A percentile compares a stretch with the other conserved stretches of the same genome.
phyloP scores from a whole-genome alignment of 2,329 filamentous ascomycete species.

The Chaetothyriales sp. region DNA sequence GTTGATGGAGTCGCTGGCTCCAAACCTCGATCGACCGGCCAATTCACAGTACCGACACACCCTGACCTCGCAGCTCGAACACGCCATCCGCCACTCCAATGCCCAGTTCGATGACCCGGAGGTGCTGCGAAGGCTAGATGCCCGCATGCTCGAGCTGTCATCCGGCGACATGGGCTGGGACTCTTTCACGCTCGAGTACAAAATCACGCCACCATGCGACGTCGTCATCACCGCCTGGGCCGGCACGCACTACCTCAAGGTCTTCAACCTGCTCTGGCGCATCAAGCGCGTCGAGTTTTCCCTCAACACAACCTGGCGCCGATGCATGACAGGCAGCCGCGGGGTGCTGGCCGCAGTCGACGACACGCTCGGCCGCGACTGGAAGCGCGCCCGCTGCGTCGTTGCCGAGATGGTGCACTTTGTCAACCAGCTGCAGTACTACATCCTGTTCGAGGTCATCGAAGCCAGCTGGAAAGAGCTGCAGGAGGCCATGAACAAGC shows the following conservation, averaged over 20 bases:
- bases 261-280: constrained; percentile 98
- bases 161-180: constrained; percentile 98
- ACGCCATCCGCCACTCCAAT: constrained; percentile 92
- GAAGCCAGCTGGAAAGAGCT: constrained; percentile 90
- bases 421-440: constrained; percentile 91
- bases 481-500: constrained; percentile 64
- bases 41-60: constrained; percentile 94
- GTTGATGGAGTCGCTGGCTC: constrained; percentile 87
- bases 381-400: constrained; percentile 77
- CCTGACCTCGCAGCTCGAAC: constrained; percentile 90
- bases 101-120: constrained; percentile 90
- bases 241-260: constrained; percentile 89
- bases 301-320: constrained; percentile 76
- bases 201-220: constrained; percentile 89
- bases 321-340: constrained; percentile 85
- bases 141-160: constrained; percentile 92
- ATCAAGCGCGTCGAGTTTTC: constrained; percentile 97
- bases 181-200: constrained; percentile 96
- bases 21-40: constrained; percentile 87
- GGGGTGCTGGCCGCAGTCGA: constrained; percentile 73
- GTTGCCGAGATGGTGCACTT: constrained; percentile 99
- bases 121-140: constrained; percentile 78
- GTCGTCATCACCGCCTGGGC: constrained; percentile 95
- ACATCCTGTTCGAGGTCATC: constrained; percentile 96
- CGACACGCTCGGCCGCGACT: constrained; percentile 58